These are phyloP conservation scores for Omphalotus guepiniiformis DNA, from an alignment of 768 basidiomycete species.

Conservation along the genomic window DNA sequence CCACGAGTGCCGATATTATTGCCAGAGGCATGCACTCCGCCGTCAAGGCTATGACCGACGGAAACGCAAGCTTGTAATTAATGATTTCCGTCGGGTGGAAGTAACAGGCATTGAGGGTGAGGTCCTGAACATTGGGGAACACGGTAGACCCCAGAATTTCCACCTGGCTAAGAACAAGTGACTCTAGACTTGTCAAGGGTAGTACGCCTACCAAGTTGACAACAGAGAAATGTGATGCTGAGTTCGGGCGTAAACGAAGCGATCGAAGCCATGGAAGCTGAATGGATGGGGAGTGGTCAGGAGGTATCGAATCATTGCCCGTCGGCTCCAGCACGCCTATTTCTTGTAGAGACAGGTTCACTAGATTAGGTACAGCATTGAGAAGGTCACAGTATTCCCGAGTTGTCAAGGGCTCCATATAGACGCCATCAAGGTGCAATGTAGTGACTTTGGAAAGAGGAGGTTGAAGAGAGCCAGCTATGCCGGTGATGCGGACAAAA, in stretches of 20 bases:
- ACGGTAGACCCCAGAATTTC: constrained; percentile 29
- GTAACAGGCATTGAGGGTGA: constrained; percentile 30
- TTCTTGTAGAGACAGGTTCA: constrained; percentile 39
- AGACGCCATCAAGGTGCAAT: constrained; percentile 41
- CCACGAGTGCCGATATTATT: constrained; percentile 11
- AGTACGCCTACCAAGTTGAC: constrained; percentile 21
- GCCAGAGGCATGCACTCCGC: constrained; percentile 1
- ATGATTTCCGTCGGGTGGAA: constrained; percentile 28
- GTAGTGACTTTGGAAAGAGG: constrained; percentile 31
- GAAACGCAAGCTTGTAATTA: constrained; percentile 32
- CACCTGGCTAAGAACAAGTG: constrained; percentile 30
- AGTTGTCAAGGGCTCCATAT: constrained; percentile 29
- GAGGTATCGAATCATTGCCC: too few relatives aligned
- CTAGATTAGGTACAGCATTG: constrained; percentile 28
- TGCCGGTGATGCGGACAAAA: constrained; percentile 39
- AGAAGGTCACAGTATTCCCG: constrained; percentile 32
- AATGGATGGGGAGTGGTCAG: too few relatives aligned
- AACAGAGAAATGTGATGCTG: constrained; percentile 26
- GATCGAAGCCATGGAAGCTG: constrained; percentile 30
- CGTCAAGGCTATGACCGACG: constrained; percentile 20
- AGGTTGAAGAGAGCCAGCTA: constrained; percentile 36
- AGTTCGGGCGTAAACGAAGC: constrained; percentile 37
- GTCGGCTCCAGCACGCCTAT: too few relatives aligned
- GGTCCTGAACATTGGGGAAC: constrained; percentile 28
- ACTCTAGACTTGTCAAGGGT: constrained; percentile 30